Conservation (phyloP, 2,329 filamentous ascomycete genomes). For the Penicillium brevicompactum region DNA sequence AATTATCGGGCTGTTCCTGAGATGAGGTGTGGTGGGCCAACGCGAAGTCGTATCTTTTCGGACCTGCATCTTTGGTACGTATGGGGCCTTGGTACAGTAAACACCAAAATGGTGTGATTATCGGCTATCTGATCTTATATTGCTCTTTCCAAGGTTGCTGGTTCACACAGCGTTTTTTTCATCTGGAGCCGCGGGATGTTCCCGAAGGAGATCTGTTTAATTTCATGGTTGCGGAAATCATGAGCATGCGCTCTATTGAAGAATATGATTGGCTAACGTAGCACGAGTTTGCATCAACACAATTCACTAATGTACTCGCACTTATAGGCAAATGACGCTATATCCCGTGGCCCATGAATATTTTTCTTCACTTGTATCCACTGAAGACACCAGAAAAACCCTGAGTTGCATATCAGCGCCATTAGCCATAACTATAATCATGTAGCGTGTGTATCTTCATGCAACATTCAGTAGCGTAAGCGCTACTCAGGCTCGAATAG, state of each 20-base stretch:
- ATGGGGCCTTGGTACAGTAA: background rate
- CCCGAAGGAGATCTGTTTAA: background rate
- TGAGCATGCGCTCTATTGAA: background rate
- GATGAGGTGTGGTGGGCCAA: background rate
- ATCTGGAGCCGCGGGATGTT: background rate
- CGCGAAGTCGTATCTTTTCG: background rate
- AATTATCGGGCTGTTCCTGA: background rate
- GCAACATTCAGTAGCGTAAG: background rate
- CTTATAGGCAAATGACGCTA: slow-evolving; percentile 1
- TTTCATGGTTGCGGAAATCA: background rate
- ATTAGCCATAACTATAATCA: background rate
- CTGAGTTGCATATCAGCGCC: background rate
- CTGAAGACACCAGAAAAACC: background rate
- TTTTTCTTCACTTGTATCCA: background rate
- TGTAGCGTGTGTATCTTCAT: slow-evolving; percentile 1
- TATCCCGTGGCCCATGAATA: slow-evolving; percentile 1
- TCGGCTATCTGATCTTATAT: slow-evolving; percentile 3
- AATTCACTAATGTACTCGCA: background rate
- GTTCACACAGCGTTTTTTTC: background rate
- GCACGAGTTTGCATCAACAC: no score
- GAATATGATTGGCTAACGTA: background rate
- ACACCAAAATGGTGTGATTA: background rate
- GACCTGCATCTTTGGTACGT: slow-evolving; percentile 5
- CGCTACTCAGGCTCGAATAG: background rate
- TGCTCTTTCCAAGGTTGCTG: background rate